phyloP scores from a whole-genome alignment of 2,329 filamentous ascomycete species.

The Cladosporium phlei region DNA sequence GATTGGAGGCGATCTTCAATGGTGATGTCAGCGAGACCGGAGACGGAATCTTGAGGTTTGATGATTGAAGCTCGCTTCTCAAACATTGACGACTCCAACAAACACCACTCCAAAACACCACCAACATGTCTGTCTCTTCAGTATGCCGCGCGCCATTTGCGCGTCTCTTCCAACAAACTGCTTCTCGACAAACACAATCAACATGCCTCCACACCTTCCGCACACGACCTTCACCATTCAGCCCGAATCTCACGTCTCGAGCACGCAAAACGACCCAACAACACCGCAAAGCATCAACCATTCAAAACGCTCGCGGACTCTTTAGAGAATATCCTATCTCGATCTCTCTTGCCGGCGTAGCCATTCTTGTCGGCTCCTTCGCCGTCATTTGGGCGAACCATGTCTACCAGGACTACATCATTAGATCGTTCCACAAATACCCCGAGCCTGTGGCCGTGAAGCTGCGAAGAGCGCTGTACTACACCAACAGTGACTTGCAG shows the following conservation, averaged over 20 bases:
- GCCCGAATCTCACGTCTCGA: neutral
- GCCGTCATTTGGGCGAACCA: constrained; percentile 42
- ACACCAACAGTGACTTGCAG: constrained; percentile 71
- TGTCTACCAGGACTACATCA: constrained; percentile 44
- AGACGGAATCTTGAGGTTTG: too few relatives aligned
- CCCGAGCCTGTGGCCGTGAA: constrained; percentile 70
- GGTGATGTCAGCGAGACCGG: too few relatives aligned
- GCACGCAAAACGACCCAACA: constrained; percentile 14
- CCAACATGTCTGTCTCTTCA: constrained; percentile 5
- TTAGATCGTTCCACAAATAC: constrained; percentile 50
- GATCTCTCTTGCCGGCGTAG: constrained; percentile 18
- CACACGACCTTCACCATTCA: constrained; percentile 5
- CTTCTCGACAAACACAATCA: constrained; percentile 17
- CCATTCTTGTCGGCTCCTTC: constrained; percentile 36
- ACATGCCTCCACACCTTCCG: constrained; percentile 19
- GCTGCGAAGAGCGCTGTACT: constrained; percentile 80
- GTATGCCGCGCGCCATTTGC: constrained; percentile 3
- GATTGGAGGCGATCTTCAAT: neutral
- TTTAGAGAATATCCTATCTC: constrained; percentile 3
- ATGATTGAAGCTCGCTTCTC: too few relatives aligned
- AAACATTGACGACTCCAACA: too few relatives aligned
- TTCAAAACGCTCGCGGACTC: constrained; percentile 13
- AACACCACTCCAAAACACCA: too few relatives aligned
- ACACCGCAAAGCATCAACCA: constrained; percentile 19
- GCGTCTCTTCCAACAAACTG: constrained; percentile 1